Base-by-base conservation (phyloP, 2,329 filamentous ascomycete species). In the Fusarium torulosum region DNA sequence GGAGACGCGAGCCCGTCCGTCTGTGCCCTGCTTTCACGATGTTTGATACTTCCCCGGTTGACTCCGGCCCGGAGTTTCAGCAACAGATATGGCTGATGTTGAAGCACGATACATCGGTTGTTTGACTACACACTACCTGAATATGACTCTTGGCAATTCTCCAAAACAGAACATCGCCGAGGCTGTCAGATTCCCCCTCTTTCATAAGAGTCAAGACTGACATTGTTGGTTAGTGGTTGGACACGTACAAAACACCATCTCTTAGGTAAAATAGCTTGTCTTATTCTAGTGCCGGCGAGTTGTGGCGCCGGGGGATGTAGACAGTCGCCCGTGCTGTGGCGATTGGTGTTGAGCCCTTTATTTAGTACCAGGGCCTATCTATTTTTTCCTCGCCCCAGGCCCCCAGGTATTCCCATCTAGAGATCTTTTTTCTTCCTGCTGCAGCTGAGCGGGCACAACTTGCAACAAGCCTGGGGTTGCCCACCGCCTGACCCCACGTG, bases 401-500 rank as follows among this genome's bases (percentile, higher is more conserved):
- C 35, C 37, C 53, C 41, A 47, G 42, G 53, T 25, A 21, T 44
- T 17, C n/a, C n/a, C n/a, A 20, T 45, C 54, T 43, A 50, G 59
- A 59, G 53, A 54, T 63, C 38, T 47, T 35, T 47, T 44, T 23
- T 35, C 17, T n/a, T 37, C 35, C 17, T 37, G 35, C 35, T 37
- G 35, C 35, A 37, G 35, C 35, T 37, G 33, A 42, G 52, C 40
- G 44, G 19, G 15, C 47, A 29, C 49, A 41, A 42, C 23, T 21
- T 42, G n/a, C 27, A 52, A 52, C 50, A 51, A 47, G 43, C 47
- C 50, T 49, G 64, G 64, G 65, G 60, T 63, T 59, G 66, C 55
- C 60, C 64, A 69, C 55, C 60, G 52, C 60, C 66, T 69, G 66
- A 66, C 52, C 52, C 52, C 66, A 57, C 65, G 65, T 68, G 65